Conservation (phyloP, 805 yeast species). For the Barnettozyma sp. region DNA sequence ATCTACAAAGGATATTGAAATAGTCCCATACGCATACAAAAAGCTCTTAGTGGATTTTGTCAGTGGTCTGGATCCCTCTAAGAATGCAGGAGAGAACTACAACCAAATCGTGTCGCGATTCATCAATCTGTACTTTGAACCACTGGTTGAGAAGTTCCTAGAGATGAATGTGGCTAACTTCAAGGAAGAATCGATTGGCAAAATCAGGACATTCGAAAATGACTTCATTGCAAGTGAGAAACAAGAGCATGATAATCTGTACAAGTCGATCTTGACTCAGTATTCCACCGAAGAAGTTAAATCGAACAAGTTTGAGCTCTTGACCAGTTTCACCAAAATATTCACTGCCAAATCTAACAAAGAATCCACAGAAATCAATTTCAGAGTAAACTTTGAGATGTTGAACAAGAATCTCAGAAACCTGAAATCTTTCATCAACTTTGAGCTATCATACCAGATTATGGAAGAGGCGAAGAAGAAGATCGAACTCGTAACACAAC, state of each 20-base stretch:
- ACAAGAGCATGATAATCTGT: constrained; percentile 35
- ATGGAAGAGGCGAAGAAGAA: constrained; percentile 62
- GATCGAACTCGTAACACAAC: constrained; percentile 49
- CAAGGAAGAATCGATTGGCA: constrained; percentile 21
- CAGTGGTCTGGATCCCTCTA: constrained; percentile 30
- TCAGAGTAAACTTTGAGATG: constrained; percentile 76
- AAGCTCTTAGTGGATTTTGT: constrained; percentile 26
- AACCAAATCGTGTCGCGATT: constrained; percentile 26
- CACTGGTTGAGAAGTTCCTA: constrained; percentile 28
- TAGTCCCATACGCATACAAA: constrained; percentile 29
- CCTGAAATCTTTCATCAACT: constrained; percentile 68
- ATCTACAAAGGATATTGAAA: constrained; percentile 22
- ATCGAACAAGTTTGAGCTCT: constrained; percentile 45
- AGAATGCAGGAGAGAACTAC: constrained; percentile 31
- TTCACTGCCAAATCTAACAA: constrained; percentile 35
- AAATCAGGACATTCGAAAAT: constrained; percentile 24
- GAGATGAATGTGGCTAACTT: constrained; percentile 27
- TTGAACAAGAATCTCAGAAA: constrained; percentile 69
- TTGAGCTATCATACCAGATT: constrained; percentile 69
- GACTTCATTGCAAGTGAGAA: constrained; percentile 28
- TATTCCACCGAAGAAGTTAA: constrained; percentile 29
- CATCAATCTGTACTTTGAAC: constrained; percentile 33
- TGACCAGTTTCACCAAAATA: constrained; percentile 58
- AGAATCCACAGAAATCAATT: constrained; percentile 37
- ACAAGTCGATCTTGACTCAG: constrained; percentile 34